phyloP scores from a whole-genome alignment of 83 land plant species.

The Thuja plicata region DNA sequence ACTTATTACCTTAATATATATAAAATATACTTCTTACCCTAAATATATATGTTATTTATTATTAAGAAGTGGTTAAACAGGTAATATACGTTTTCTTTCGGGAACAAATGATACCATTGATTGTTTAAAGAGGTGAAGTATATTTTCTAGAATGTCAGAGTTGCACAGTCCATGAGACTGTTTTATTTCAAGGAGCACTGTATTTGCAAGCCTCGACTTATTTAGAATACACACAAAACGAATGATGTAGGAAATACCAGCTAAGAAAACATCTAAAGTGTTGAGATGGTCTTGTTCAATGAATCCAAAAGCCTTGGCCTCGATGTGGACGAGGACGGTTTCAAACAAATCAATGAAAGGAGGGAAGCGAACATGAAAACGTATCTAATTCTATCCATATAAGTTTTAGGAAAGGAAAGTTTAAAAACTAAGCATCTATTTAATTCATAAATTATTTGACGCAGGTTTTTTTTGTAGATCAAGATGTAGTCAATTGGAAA shows the following conservation, averaged over 20 bases:
- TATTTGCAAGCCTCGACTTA: neutral
- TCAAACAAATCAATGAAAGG: neutral
- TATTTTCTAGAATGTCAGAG: too few relatives aligned
- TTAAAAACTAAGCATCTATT: too few relatives aligned
- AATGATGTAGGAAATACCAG: neutral
- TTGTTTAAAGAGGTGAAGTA: too few relatives aligned
- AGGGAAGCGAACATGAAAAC: neutral
- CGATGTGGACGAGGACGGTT: neutral
- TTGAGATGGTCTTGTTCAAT: slow-evolving; percentile 35
- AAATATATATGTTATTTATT: too few relatives aligned
- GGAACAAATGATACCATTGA: too few relatives aligned
- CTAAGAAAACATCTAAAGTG: neutral
- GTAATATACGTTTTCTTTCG: too few relatives aligned
- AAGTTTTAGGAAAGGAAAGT: too few relatives aligned
- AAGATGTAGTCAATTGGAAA: too few relatives aligned
- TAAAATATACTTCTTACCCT: neutral
- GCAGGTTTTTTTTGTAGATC: too few relatives aligned
- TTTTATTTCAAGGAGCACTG: neutral
- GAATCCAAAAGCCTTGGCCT: slow-evolving; percentile 27
- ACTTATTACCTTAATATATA: too few relatives aligned
- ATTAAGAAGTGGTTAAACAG: too few relatives aligned
- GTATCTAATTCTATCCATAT: neutral
- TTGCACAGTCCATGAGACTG: neutral
- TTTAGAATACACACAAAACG: neutral
- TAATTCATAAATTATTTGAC: too few relatives aligned